Evolutionary conservation across 805 yeast genomes (phyloP), one percentile per base, ranked within the genome.

Genomic region (Tetrapisispora arboricola): DNA sequence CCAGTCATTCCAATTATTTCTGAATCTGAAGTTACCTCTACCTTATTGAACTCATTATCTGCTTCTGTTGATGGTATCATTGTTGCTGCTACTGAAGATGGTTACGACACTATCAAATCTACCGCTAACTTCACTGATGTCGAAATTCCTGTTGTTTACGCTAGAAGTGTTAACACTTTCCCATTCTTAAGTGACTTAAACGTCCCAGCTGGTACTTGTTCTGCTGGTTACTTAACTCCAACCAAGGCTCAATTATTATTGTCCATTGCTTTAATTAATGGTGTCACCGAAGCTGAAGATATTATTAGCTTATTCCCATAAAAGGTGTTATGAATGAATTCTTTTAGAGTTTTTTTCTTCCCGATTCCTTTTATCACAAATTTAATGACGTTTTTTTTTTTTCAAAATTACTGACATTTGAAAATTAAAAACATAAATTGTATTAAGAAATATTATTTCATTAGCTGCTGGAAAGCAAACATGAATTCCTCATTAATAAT

Each of bases 211-310:
- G 50, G 50, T 24, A 49, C 62, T 13, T 47, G 58, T 38, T 57
- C 55, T 21, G 64, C 57, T 31, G 63, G 63, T 40, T 48, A 48
- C 44, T 44, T 60, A 42, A 48, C 60, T 31, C 63, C 64, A 36
- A 40, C 48, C 19, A 53, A 59, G 47, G 59, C 63, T 28, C 62
- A 59, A 45, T 38, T 60, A 28, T 47, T 60, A 39, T 46, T 57
- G 38, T 42, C 58, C 15, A 49, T 60, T 30, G 63, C 63, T 34
- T 44, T 50, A 13, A 51, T 51, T 38, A 57, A 59, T 39, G 50
- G 47, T 39, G 57, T 53, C 40, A 44, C 49, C 29, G 35, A 19
- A 24, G 9, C 38, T n/a, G 31, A 35, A 30, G 36, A 35, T 12
- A 30, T 47, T 29, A 35, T 42, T n/a, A 20, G 19, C 22, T 27